A percentile compares a stretch with the other conserved stretches of the same genome.
Conservation (phyloP, 441 rosid species). For the Populus tomentosa region DNA sequence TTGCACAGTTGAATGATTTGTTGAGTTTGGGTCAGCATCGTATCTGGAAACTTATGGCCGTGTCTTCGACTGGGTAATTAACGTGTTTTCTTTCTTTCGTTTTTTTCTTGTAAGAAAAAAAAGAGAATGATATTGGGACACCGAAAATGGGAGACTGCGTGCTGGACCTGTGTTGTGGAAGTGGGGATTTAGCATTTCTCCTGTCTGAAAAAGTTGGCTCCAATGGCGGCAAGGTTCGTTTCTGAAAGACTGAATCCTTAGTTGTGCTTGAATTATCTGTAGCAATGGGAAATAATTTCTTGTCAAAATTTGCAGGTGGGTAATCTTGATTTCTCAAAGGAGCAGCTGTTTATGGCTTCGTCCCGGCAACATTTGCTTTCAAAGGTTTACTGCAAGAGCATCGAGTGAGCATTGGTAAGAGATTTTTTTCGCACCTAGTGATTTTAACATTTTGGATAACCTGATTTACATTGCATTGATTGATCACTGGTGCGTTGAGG, state of each 20-base stretch:
- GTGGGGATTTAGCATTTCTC: constrained; percentile 81
- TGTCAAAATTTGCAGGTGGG: constrained; percentile 41
- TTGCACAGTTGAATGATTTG: constrained; percentile 66
- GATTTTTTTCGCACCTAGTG: not conserved
- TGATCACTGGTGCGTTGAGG: constrained; percentile 68
- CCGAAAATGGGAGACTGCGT: constrained; percentile 59
- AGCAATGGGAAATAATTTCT: not conserved
- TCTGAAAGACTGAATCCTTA: not conserved
- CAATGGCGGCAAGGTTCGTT: constrained; percentile 51
- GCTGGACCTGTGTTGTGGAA: constrained; percentile 89
- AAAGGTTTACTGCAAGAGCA: constrained; percentile 62
- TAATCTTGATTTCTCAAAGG: constrained; percentile 81
- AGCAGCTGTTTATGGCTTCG: constrained; percentile 64
- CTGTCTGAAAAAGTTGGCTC: constrained; percentile 70
- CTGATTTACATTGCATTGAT: constrained; percentile 9
- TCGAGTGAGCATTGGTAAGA: constrained; percentile 77
- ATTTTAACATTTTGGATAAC: not conserved
- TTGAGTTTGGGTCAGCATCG: constrained; percentile 85
- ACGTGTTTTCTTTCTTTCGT: not conserved
- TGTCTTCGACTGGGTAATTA: constrained; percentile 74
- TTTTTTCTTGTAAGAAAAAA: not conserved
- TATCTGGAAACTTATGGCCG: constrained; percentile 87
- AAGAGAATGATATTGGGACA: constrained; percentile 14
- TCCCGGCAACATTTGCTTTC: constrained; percentile 42
- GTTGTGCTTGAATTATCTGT: not conserved